A percentile compares a stretch with the other conserved stretches of the same genome.
Evolutionary conservation across 129 eudicot species (phyloP).

Genomic region (Chrysanthemum seticuspe): DNA sequence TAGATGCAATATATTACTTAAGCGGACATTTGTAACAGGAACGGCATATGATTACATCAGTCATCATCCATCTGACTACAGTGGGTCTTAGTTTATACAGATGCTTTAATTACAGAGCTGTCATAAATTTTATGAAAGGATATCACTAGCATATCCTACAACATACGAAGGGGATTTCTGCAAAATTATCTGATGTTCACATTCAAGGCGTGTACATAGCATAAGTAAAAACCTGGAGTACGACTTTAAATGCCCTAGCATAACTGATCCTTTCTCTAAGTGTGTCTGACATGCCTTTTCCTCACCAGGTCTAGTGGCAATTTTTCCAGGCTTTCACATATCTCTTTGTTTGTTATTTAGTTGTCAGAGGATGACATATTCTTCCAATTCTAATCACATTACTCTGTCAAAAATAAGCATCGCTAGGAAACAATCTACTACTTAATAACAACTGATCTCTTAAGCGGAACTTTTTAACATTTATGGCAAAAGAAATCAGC

Average conservation of each 20-base stretch:
- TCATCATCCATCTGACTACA: neutral
- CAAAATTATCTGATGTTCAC: neutral
- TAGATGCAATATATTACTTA: neutral
- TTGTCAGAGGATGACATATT: too few species aligned
- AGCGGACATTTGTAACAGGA: neutral
- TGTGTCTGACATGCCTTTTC: too few species aligned
- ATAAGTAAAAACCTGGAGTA: neutral
- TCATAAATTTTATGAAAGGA: neutral
- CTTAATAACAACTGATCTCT: neutral
- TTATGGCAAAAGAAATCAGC: neutral
- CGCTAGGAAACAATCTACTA: neutral
- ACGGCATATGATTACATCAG: neutral
- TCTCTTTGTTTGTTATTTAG: too few species aligned
- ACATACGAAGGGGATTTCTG: neutral
- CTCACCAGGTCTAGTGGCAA: too few species aligned
- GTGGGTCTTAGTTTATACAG: constrained; percentile 6
- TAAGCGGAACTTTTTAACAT: neutral
- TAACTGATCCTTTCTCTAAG: too few species aligned
- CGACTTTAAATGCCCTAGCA: too few species aligned
- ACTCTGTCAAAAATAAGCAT: neutral
- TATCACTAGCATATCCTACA: neutral
- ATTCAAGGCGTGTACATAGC: constrained; percentile 12
- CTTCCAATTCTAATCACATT: too few species aligned
- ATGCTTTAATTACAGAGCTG: constrained; percentile 7
- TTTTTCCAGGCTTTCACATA: too few species aligned